phyloP scores from a whole-genome alignment of 176 grass and related monocot genomes.

The barley (Hordeum vulgare) region DNA sequence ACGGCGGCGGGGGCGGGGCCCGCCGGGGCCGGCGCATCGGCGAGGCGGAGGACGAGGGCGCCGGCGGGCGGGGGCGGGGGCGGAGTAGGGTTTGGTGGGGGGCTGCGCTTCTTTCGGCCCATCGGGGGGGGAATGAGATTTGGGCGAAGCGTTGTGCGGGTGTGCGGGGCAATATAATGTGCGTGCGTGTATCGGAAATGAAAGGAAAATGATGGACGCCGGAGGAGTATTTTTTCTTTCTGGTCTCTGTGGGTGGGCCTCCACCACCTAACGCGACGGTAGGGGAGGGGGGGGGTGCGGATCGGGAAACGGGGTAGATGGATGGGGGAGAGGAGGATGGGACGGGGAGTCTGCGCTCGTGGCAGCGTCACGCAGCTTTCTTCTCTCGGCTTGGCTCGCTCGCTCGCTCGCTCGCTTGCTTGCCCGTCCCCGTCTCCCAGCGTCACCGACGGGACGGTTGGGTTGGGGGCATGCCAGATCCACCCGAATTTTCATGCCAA shows the following conservation, averaged over 20 bases:
- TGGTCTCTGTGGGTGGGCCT: neutral
- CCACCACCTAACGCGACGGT: neutral
- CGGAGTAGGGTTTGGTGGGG: constrained; percentile 57
- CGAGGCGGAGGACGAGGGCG: neutral
- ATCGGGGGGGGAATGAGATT: constrained; percentile 41
- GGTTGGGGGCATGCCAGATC: neutral
- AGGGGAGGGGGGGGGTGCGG: too few species aligned
- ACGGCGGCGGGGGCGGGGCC: constrained; percentile 7
- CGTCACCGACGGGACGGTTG: neutral
- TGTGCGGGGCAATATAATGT: neutral
- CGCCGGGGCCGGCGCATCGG: neutral
- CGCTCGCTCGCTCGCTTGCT: neutral
- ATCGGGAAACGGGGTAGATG: neutral
- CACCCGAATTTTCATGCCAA: neutral
- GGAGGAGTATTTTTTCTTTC: neutral
- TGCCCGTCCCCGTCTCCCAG: neutral
- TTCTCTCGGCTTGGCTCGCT: neutral
- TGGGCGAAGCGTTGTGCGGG: neutral
- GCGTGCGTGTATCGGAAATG: too few species aligned
- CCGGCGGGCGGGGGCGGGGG: neutral
- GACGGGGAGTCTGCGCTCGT: neutral
- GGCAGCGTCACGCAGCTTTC: neutral
- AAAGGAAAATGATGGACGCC: neutral
- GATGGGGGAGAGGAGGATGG: neutral
- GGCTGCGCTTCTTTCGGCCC: constrained; percentile 76